Evolutionary conservation across 1,139 yeast genomes (phyloP).

Genomic region (Kluyveromyces marxianus): DNA sequence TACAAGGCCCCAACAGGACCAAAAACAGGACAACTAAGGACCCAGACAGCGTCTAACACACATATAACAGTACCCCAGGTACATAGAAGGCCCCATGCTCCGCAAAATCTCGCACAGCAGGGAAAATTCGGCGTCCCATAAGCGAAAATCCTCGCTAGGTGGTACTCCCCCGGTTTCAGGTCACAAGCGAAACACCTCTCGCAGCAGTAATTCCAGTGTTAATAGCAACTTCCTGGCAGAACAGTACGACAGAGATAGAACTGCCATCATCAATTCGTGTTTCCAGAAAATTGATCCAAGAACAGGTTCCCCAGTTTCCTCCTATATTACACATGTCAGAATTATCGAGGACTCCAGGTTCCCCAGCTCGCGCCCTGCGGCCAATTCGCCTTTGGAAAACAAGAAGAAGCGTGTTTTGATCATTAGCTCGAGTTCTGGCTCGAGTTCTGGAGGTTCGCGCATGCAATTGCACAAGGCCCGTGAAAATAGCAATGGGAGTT

Average conservation of each 20-base stretch:
- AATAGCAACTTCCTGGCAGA: slow-evolving; percentile 37
- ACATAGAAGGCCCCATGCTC: slow-evolving; percentile 18
- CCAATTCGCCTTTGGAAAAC: slow-evolving; percentile 33
- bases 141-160: slow-evolving; percentile 14
- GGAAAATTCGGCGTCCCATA: slow-evolving; percentile 25
- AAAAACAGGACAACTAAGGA: too few relatives aligned
- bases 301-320: slow-evolving; percentile 37
- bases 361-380: slow-evolving; percentile 41
- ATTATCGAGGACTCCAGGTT: slow-evolving; percentile 45
- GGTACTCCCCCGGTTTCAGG: slow-evolving; percentile 12
- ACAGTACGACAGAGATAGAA: slow-evolving; percentile 45
- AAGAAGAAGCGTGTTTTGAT: slow-evolving; percentile 42
- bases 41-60: too few relatives aligned
- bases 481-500: slow-evolving; percentile 61
- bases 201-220: slow-evolving; percentile 11
- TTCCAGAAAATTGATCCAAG: slow-evolving; percentile 36
- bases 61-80: too few relatives aligned
- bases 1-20: too few relatives aligned
- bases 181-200: slow-evolving; percentile 16
- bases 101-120: slow-evolving; percentile 29
- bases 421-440: slow-evolving; percentile 38
- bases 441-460: slow-evolving; percentile 39
- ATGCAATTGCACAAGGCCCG: slow-evolving; percentile 82
- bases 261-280: slow-evolving; percentile 37
- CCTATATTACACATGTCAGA: slow-evolving; percentile 54